Conservation (phyloP, 2,329 filamentous ascomycete species). For the Colletotrichum tabaci region DNA sequence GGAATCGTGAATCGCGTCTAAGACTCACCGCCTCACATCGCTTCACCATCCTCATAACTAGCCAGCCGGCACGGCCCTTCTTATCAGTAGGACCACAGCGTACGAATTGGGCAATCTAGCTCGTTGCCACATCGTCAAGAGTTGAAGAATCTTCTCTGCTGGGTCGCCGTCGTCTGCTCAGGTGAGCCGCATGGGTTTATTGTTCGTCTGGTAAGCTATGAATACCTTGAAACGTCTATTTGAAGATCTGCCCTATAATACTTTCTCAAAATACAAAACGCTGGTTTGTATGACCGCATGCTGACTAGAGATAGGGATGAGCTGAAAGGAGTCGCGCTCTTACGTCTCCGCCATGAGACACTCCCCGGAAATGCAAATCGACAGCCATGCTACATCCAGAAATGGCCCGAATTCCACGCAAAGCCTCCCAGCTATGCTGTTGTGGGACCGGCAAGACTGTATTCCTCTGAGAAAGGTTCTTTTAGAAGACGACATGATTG, state of each 20-base stretch:
- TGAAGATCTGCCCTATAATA: neutral
- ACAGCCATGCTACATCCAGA: constrained; percentile 14
- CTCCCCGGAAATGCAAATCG: constrained; percentile 35
- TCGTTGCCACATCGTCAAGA: neutral
- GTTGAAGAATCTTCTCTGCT: neutral
- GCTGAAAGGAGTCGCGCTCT: constrained; percentile 1
- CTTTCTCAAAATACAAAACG: neutral
- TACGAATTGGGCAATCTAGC: neutral
- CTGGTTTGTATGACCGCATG: neutral
- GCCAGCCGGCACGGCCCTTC: neutral
- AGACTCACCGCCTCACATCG: neutral
- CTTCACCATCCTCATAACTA: neutral
- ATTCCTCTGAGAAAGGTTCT: constrained; percentile 64
- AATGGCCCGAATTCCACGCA: constrained; percentile 11
- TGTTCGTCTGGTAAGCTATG: constrained; percentile 12
- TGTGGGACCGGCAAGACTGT: constrained; percentile 61
- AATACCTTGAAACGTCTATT: neutral
- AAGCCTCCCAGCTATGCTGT: constrained; percentile 46
- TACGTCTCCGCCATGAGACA: constrained; percentile 31
- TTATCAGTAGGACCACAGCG: neutral
- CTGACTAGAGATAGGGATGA: constrained; percentile 33
- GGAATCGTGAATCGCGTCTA: neutral
- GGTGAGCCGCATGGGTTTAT: neutral
- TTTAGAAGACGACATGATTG: constrained; percentile 66
- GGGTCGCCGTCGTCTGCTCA: neutral